Conservation (phyloP, 2,329 filamentous ascomycete genomes). For the Hysterium pulicare region DNA sequence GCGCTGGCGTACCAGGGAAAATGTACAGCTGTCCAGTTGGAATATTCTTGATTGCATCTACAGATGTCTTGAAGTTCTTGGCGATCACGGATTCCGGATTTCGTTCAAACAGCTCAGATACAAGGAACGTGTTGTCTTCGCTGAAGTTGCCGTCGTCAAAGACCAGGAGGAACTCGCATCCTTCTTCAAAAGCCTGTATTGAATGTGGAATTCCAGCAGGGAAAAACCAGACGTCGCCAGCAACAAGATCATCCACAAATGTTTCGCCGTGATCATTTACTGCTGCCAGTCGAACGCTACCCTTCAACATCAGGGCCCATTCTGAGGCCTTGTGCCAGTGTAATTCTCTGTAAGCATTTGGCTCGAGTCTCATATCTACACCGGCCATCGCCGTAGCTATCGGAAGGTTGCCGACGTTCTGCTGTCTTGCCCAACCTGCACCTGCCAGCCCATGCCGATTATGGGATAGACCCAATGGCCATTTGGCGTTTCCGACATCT, state of each 20-base stretch:
- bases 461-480: constrained; percentile 41
- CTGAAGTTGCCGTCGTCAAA: constrained; percentile 59
- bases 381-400: constrained; percentile 42
- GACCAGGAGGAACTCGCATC: constrained; percentile 58
- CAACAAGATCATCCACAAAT: constrained; percentile 42
- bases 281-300: constrained; percentile 50
- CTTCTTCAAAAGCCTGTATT: constrained; percentile 54
- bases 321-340: constrained; percentile 60
- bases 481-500: constrained; percentile 39
- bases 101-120: constrained; percentile 52
- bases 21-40: constrained; percentile 42
- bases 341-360: constrained; percentile 58
- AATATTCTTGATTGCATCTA: constrained; percentile 35
- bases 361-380: constrained; percentile 41
- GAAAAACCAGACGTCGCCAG: constrained; percentile 37
- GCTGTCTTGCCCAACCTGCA: constrained; percentile 42
- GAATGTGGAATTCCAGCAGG: constrained; percentile 39
- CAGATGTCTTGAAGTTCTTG: constrained; percentile 41
- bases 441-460: constrained; percentile 39
- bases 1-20: constrained; percentile 39
- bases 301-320: constrained; percentile 54
- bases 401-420: constrained; percentile 38
- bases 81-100: constrained; percentile 40
- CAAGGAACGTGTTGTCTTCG: constrained; percentile 59
- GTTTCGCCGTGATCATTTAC: constrained; percentile 52